Base-by-base conservation (phyloP, 2,329 filamentous ascomycete species). In the Alternaria longipes region DNA sequence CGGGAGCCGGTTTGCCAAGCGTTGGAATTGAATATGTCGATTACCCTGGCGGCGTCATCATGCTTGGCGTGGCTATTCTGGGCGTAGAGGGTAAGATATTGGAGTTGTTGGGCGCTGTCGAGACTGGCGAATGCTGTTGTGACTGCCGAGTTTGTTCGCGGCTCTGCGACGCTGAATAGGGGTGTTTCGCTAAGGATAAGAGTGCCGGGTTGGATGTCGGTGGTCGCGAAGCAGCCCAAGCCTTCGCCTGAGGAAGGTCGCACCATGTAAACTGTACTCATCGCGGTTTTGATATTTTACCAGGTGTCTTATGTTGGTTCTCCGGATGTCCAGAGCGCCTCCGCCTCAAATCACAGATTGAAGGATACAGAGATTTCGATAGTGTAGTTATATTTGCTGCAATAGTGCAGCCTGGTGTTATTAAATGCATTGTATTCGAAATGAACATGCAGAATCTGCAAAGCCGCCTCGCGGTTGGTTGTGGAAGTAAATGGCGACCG, bases 131-230 rank as follows among this genome's bases (percentile, higher is more conserved):
- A 70, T 9, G 64, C 62, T 40, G 47, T 8, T 32, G 56, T 57
- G 4, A 70, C 67, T 30, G 64, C 44, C 8, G 46, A 40, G 53
- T 64, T 68, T 51, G 54, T 60, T 9, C 75, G 74, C 4, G 68
- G 67, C 24, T 72, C 72, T 16, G 66, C 54, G 20, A 75, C 60
- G 52, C 73, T 63, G 63, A 81, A 69, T 16, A 79, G 66, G 3
- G 79, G 77, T 7, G 60, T 54, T 64, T 81, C 79, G 52, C 66
- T 59, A n/a, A 81, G 68, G 40, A 81, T 73, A 46, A 69, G 70
- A 6, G 76, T 75, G n/a, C 79, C 77, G 12, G 60, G 57, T 8
- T 64, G 61, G 20, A 81, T 78, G 20, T 34, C 20, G 1, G 57
- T 45, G 0, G 60, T 68, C 1, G 79, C 78, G 57, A 80, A 77